Evolutionary conservation across 2,329 filamentous ascomycete species (phyloP).

Genomic region (Lachnellula subtilissima): DNA sequence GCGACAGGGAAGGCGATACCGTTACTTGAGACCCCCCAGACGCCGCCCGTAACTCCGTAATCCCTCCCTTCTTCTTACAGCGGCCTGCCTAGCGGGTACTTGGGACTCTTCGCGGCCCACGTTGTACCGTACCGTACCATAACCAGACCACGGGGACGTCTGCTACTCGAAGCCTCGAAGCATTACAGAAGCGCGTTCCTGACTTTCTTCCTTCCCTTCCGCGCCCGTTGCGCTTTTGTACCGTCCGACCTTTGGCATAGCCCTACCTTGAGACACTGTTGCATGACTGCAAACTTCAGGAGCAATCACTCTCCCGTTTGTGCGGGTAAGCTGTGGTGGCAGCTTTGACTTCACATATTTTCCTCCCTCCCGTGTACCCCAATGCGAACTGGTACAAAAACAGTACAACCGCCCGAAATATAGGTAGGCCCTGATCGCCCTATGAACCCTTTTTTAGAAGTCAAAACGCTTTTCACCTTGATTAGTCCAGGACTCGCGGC

Average conservation of each 20-base stretch:
- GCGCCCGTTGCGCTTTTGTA: conserved; percentile 8
- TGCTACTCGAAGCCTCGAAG: conserved; percentile 3
- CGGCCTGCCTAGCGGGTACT: conserved; percentile 12
- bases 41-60: background rate
- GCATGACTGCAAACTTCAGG: conserved; percentile 13
- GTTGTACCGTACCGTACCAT: conserved; percentile 6
- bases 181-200: conserved; percentile 12
- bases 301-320: conserved; percentile 22
- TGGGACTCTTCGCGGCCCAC: background rate
- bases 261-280: conserved; percentile 5
- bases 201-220: conserved; percentile 4
- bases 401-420: conserved; percentile 15
- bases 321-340: conserved; percentile 14
- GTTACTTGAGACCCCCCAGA: conserved; percentile 19
- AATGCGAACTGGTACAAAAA: conserved; percentile 7
- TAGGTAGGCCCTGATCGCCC: conserved; percentile 26
- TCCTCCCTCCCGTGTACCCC: conserved; percentile 7
- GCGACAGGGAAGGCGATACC: conserved; percentile 19
- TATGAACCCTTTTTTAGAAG: conserved; percentile 18
- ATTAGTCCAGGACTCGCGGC: conserved; percentile 24
- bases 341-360: conserved; percentile 8
- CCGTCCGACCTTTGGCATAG: background rate
- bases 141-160: conserved; percentile 13
- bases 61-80: conserved; percentile 6
- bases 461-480: conserved; percentile 14